Evolutionary conservation across 192 early-diverging fungal species (phyloP), one percentile per base, ranked within the genome.

Genomic region (Chytriomyces confervae): DNA sequence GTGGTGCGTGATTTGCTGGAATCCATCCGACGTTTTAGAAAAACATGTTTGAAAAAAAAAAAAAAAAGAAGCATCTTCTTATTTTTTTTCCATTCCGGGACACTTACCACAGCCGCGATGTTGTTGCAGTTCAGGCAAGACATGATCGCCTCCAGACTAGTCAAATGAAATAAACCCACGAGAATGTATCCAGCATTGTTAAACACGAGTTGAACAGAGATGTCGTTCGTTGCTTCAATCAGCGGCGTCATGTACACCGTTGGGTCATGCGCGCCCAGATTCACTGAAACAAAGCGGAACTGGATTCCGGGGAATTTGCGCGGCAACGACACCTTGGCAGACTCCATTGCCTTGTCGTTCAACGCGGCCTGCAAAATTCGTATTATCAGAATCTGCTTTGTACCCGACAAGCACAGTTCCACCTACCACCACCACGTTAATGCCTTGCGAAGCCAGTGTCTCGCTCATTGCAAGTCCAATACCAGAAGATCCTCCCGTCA

Each of bases 151-250:
- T 79, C 82, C 13, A 84, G 43, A 50, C 80, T 48, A 10, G 80
- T 69, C 62, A 82, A 74, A n/a, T 82, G 66, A 77, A 90, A 90
- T 46, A 85, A 66, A 36, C 89, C 89, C 20, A 86, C 79, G 23
- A 81, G 78, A 76, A 90, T 89, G 78, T 83, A 90, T 24, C 89
- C 88, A 50, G 89, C 89, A 64, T 90, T 90, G 78, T 89, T 90
- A 76, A 89, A 90, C 53, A 90, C 48, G 10, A 90, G 82, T 8
- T 8, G 7, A 8, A 74, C 72, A 70, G 83, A 79, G n/a, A 89
- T 77, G 74, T 82, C 82, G 10, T 80, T 44, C 10, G 86, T 89
- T 29, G 77, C 51, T 62, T 87, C 75, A 27, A 73, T 76, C 43
- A 90, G 61, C 29, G 53, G 47, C 20, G 72, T 60, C 84, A 90